Conservation (phyloP, 768 basidiomycete species). For the Collybiopsis luxurians region DNA sequence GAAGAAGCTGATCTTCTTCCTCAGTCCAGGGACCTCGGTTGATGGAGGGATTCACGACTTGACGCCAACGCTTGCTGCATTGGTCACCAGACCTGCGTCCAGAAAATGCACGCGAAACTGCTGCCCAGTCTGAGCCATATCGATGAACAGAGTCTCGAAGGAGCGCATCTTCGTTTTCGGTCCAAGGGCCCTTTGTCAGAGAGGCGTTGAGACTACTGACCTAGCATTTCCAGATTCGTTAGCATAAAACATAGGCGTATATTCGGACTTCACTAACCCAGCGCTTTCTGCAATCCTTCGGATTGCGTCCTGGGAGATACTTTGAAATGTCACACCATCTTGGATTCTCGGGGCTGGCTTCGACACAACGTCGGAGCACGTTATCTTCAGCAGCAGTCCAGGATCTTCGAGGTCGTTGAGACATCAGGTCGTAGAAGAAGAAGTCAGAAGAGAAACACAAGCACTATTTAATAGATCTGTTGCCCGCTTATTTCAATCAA, state of each 20-base stretch:
- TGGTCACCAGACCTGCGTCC: background rate
- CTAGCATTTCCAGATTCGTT: too few relatives aligned
- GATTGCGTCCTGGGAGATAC: background rate
- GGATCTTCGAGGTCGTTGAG: background rate
- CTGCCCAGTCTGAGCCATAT: background rate
- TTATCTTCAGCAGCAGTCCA: background rate
- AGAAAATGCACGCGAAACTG: background rate
- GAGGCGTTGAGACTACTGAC: background rate
- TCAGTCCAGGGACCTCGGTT: background rate
- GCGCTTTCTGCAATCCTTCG: background rate
- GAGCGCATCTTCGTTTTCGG: background rate
- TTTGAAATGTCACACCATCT: background rate
- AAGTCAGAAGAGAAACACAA: too few relatives aligned
- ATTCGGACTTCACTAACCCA: background rate
- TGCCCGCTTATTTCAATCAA: too few relatives aligned
- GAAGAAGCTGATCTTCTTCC: background rate
- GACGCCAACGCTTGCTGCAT: background rate
- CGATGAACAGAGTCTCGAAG: background rate
- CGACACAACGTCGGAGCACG: background rate
- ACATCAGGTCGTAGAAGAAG: background rate
- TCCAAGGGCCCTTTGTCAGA: background rate
- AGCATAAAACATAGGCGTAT: too few relatives aligned
- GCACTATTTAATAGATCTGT: too few relatives aligned
- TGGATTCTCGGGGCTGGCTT: background rate
- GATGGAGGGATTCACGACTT: background rate